A percentile compares a stretch with the other conserved stretches of the same genome.
These are phyloP conservation scores for Leccinum griseonigrum DNA, from an alignment of 1,284 basidiomycete genomes.

Conservation along the genomic window DNA sequence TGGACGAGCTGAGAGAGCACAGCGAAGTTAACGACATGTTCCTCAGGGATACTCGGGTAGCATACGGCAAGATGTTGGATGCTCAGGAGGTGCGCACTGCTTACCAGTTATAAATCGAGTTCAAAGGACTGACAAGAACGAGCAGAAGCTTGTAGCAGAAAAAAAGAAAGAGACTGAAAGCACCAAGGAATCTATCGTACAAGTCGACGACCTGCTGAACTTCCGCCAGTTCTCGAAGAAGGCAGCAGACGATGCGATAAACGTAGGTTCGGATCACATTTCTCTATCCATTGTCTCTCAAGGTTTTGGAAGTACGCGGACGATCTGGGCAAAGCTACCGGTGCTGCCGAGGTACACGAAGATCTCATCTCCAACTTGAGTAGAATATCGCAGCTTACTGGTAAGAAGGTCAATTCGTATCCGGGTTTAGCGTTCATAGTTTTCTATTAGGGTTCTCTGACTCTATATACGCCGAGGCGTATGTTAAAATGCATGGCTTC, in stretches of 20 bases:
- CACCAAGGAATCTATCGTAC: constrained; percentile 71
- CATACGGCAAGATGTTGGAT: constrained; percentile 92
- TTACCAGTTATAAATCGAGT: not conserved
- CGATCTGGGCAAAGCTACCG: constrained; percentile 90
- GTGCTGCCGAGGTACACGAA: constrained; percentile 79
- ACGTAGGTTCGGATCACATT: constrained; percentile 53
- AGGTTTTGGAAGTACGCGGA: constrained; percentile 70
- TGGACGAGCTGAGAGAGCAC: constrained; percentile 73
- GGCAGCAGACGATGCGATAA: constrained; percentile 73
- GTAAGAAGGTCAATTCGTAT: constrained; percentile 33
- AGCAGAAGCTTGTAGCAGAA: constrained; percentile 77
- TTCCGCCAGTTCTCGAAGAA: constrained; percentile 98
- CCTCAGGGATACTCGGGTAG: constrained; percentile 88
- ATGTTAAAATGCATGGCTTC: constrained; percentile 98
- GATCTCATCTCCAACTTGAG: constrained; percentile 97
- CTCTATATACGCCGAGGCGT: constrained; percentile 97
- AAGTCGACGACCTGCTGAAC: constrained; percentile 89
- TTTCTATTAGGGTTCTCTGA: constrained; percentile 84
- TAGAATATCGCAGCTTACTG: constrained; percentile 93
- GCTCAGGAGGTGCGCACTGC: constrained; percentile 74
- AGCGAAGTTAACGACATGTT: constrained; percentile 81
- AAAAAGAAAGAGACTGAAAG: constrained; percentile 79
- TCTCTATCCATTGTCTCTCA: not conserved
- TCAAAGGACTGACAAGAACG: not conserved
- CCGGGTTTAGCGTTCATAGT: constrained; percentile 1